Evolutionary conservation across 331 rosid genomes (phyloP).

Genomic region (Quercus phellos): DNA sequence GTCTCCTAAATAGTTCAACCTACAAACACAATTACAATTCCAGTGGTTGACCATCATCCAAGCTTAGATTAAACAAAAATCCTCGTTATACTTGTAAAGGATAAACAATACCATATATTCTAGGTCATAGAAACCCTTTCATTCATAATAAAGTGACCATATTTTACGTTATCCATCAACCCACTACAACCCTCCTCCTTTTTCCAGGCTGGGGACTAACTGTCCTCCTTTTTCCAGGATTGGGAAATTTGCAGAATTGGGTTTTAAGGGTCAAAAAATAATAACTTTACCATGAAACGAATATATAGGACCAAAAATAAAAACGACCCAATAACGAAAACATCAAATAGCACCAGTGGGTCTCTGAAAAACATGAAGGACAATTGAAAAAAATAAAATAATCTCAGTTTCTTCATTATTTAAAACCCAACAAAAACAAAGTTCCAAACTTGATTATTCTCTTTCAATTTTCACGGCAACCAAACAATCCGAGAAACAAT

Average conservation of each 20-base stretch:
- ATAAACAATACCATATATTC: neutral
- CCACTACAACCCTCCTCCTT: too few species aligned
- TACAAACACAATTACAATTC: neutral
- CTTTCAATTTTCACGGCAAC: slow-evolving; percentile 2
- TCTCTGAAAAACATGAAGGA: neutral
- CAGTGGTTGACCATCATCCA: neutral
- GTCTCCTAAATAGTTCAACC: neutral
- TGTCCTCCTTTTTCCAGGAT: too few species aligned
- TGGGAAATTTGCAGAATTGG: neutral
- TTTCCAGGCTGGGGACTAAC: too few species aligned
- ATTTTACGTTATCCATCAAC: too few species aligned
- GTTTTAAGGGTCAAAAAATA: neutral
- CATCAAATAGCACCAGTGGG: neutral
- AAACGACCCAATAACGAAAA: neutral
- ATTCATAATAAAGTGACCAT: too few species aligned
- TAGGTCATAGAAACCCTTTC: too few species aligned
- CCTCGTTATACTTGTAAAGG: neutral
- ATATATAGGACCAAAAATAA: neutral
- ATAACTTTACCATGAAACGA: neutral
- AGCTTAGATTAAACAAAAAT: neutral
- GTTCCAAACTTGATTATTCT: too few species aligned
- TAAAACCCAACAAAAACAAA: neutral
- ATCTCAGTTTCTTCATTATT: neutral
- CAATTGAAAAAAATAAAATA: neutral
- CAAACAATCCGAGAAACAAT: neutral